Conservation (phyloP, 176 grass and related monocot genomes). For the Guadua angustifolia region DNA sequence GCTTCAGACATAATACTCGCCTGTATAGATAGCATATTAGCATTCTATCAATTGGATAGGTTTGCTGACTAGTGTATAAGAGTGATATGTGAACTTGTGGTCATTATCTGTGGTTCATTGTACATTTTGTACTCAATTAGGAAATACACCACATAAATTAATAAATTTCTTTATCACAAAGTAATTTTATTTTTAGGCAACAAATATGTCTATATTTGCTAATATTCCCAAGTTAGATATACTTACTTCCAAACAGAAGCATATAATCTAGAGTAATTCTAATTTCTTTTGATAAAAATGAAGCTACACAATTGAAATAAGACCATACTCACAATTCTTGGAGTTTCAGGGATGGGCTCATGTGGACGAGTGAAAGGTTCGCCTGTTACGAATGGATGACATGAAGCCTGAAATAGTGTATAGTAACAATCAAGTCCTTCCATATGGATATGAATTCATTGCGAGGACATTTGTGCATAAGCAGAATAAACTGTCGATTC, state of each 20-base stretch:
- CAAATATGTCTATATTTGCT: slow-evolving; percentile 1
- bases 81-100: background rate
- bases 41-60: slow-evolving; percentile 19
- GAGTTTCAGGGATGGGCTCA: slow-evolving; percentile 72
- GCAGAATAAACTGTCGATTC: slow-evolving; percentile 22
- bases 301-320: background rate
- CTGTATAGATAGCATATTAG: background rate
- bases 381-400: slow-evolving; percentile 92
- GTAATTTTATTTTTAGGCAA: slow-evolving; percentile 27
- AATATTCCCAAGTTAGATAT: slow-evolving; percentile 18
- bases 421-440: slow-evolving; percentile 43
- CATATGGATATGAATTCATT: slow-evolving; percentile 23
- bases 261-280: background rate
- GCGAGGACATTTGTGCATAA: background rate
- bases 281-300: slow-evolving; percentile 1
- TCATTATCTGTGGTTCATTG: slow-evolving; percentile 2
- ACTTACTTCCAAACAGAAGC: slow-evolving; percentile 5
- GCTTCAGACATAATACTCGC: slow-evolving; percentile 33
- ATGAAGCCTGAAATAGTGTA: slow-evolving; percentile 72
- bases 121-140: background rate
- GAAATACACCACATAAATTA: slow-evolving; percentile 18
- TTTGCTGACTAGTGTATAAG: background rate
- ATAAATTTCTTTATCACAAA: slow-evolving; percentile 8
- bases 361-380: slow-evolving; percentile 71
- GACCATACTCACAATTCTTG: slow-evolving; percentile 87